Evolutionary conservation across 176 grass and related monocot species (phyloP).

Genomic region (Otatea glauca): DNA sequence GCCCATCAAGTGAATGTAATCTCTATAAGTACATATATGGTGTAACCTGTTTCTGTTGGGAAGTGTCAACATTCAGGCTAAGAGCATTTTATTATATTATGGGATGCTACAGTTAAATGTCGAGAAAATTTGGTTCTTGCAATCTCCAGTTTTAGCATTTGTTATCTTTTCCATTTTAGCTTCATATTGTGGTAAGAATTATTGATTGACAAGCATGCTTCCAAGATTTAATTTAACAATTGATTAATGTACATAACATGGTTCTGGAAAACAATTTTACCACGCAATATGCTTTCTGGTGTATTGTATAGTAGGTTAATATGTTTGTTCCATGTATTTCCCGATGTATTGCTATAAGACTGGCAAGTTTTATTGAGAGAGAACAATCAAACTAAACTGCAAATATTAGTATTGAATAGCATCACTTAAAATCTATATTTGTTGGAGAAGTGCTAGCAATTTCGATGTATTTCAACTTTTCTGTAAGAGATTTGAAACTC

Average conservation of each 20-base stretch:
- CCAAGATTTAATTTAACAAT: background rate
- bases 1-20: slow-evolving; percentile 20
- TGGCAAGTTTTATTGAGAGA: background rate
- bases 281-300: background rate
- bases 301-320: background rate
- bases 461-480: background rate
- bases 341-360: background rate
- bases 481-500: background rate
- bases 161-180: slow-evolving; percentile 6
- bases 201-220: background rate
- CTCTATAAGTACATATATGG: background rate
- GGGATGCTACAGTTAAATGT: background rate
- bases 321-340: background rate
- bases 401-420: background rate
- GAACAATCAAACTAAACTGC: background rate
- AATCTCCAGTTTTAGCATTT: slow-evolving; percentile 20
- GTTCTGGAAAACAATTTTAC: slow-evolving; percentile 1
- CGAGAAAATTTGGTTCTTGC: background rate
- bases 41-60: background rate
- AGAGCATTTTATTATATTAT: background rate
- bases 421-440: background rate
- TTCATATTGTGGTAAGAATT: background rate
- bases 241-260: background rate
- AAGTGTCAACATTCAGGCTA: slow-evolving; percentile 20
- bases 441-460: background rate